Conservation (phyloP, 2,329 filamentous ascomycete genomes). For the Coniella lustricola region DNA sequence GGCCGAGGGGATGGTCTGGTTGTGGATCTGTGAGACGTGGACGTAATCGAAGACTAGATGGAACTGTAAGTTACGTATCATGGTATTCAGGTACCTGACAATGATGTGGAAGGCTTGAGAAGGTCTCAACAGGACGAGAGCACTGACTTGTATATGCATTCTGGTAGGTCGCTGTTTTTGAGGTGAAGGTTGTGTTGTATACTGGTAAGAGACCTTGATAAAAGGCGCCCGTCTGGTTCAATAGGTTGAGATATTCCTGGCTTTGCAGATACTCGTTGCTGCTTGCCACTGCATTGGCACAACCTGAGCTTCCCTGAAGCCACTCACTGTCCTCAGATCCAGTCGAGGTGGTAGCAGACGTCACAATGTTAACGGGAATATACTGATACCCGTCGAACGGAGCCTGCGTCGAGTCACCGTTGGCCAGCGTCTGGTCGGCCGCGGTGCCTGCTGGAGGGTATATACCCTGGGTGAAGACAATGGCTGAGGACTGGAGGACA, state of each 20-base stretch:
- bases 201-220: slow-evolving; percentile 48
- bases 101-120: too few species aligned
- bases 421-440: slow-evolving; percentile 57
- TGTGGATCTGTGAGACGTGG: slow-evolving; percentile 55
- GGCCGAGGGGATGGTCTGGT: slow-evolving; percentile 49
- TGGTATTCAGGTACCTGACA: neutral
- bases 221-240: slow-evolving; percentile 51
- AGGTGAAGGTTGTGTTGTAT: slow-evolving; percentile 44
- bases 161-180: slow-evolving; percentile 43
- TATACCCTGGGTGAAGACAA: slow-evolving; percentile 75
- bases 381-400: slow-evolving; percentile 80
- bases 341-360: slow-evolving; percentile 44
- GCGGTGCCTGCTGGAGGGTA: slow-evolving; percentile 66
- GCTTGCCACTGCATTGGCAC: slow-evolving; percentile 46
- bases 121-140: too few species aligned
- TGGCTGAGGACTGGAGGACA: slow-evolving; percentile 74
- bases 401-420: slow-evolving; percentile 58
- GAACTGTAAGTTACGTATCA: slow-evolving; percentile 4
- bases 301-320: slow-evolving; percentile 53
- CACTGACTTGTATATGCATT: slow-evolving; percentile 55
- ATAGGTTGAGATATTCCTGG: slow-evolving; percentile 35
- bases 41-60: slow-evolving; percentile 54
- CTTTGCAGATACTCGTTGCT: slow-evolving; percentile 49
- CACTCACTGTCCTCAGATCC: slow-evolving; percentile 51
- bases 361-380: slow-evolving; percentile 62